Base-by-base conservation (phyloP, 352 stramenopile species). In the Discostella stelligera region DNA sequence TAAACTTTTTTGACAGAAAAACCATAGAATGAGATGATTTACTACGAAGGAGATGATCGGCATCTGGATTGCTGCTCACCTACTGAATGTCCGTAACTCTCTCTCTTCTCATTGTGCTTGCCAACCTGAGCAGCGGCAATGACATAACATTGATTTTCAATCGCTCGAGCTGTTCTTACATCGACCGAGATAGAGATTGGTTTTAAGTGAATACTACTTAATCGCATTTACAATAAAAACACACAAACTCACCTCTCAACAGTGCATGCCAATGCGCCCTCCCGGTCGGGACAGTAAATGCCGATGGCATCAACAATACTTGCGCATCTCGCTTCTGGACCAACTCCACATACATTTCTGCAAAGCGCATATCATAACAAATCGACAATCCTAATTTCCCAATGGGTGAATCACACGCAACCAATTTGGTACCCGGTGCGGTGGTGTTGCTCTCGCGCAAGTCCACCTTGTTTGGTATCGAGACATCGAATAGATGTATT, bases 321-420 rank as follows among this genome's bases (percentile, higher is more conserved):
- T 95, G 63, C 0, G 89, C 89, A 18, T 82, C 84, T 14, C 77
- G 67, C 53, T 79, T 56, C 58, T 81, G 63, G 9, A 90, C 79
- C n/a, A 96, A 64, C 30, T 83, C 65, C 11, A 80, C 65, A 77
- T 94, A 96, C 65, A 95, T 82, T 84, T 95, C 90, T 18, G 92
- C 92, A 83, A 97, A 97, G 64, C 94, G 85, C 48, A 96, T 63
- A 77, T 97, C 94, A 68, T 96, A 97, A 77, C 94, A 97, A 23
- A 86, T 95, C 1, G 90, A 86, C 4, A 97, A 46, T 30, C 93
- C 94, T 9, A 97, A 58, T 23, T 55, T 87, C 41, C 93, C 93
- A 39, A 94, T 75, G 11, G 91, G 91, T 23, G 90, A 91, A 67
- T 94, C 84, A 53, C 83, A 90, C 18, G 95, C 78, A 11, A 90